Base-by-base conservation (phyloP, 169 alveolate genomes). In the Cryptosporidium parvum region DNA sequence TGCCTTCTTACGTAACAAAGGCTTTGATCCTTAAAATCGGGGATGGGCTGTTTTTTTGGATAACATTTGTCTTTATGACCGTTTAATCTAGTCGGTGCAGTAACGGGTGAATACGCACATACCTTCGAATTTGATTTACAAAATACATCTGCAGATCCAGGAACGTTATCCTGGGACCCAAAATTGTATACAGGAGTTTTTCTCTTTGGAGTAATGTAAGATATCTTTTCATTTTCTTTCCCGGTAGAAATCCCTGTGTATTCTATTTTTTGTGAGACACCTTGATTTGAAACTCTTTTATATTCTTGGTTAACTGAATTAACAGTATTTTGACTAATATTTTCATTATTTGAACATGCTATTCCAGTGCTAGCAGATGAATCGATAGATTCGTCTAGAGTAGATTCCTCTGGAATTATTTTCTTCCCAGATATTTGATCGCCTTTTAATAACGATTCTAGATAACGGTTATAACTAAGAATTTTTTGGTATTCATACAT, bases 11-110 rank as follows among this genome's bases (percentile, higher is more conserved):
- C 0, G 12, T 56, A 4, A 21, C 6, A 26, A 56, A 21, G 0
- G 67, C 21, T 56, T n/a, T 26, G 35, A 56, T 56, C 67, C 67
- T 26, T 56, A 26, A 21, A 16, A 23, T 56, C 35, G 9, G 31
- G 31, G 3, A 21, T 21, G 0, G 0, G 7, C 16, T 56, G 18
- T 21, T 56, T 56, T n/a, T 56, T 56, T 37, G 29, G 67, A 56
- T 23, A 26, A 0, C 5, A 56, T 4, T 58, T 42, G 1, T 21
- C 45, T 51, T 31, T 44, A 3, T 70, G 39, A 12, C 51, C 18
- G 31, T 45, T 44, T 21, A 70, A n/a, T 70, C 85, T 70, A 23
- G 85, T 70, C 26, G 85, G 85, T 12, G 86, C 86, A 56, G 86
- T 53, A 8, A 73, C 59, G 10, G 86, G 71, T 2, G 86, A 37